Base-by-base conservation (phyloP, 2,329 filamentous ascomycete genomes). In the Aspergillus amoenus region DNA sequence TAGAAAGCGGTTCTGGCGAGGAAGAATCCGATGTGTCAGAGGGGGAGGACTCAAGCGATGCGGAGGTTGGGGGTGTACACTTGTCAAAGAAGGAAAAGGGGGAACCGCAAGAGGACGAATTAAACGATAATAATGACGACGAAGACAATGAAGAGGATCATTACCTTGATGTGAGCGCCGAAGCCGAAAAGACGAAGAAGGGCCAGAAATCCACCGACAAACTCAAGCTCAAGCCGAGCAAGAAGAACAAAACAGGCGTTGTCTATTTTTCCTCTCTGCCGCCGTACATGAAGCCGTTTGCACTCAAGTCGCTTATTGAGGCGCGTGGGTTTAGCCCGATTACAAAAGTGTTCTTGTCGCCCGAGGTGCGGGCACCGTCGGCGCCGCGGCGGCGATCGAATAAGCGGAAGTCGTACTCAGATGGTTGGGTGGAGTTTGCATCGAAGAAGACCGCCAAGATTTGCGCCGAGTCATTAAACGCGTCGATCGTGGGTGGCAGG, bases 351-450 rank as follows among this genome's bases (percentile, higher is more conserved):
- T 79, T 79, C 61, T 66, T 79, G 2, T 69, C 76, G 0, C 78
- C 77, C 0, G 69, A 67, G 21, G 68, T 74, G 11, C 67, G 66
- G 2, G 55, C 62, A 13, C 48, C 64, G 18, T 64, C 65, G 21
- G 62, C 47, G 53, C 57, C 63, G 13, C 55, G 56, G 37, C 64
- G 62, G 37, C 64, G 67, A n/a, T 72, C 68, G 43, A 77, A 76
- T 57, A 77, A 76, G 60, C 70, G 76, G 21, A 74, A 78, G 54
- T 72, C 70, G 4, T 79, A 78, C 61, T 68, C 73, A 3, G 78
- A 79, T 60, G 78, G 78, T 5, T 79, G 78, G 78, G 71, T 79
- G 12, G 77, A 79, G 52, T 78, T 79, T 55, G 71, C 66, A n/a
- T 76, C 74, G 27, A 79, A 78, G 58, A 75, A 73, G 58, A 73